These are phyloP conservation scores for Trichomonascaceae sp. DNA, from an alignment of 1,139 yeast genomes.

Conservation along the genomic window DNA sequence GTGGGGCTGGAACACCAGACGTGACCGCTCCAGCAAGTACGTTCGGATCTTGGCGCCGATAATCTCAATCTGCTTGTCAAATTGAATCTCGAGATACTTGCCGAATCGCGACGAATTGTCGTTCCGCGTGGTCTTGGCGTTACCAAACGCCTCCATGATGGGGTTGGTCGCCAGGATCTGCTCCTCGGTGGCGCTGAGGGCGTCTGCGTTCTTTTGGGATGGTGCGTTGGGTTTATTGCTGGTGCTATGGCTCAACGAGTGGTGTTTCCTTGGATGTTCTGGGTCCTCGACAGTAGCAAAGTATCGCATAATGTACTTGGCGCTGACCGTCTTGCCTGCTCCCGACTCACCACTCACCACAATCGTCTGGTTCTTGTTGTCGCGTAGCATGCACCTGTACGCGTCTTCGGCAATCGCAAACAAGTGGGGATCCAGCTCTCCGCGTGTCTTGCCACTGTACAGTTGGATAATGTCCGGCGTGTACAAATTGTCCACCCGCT, in stretches of 20 bases:
- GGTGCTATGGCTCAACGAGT: constrained; percentile 1
- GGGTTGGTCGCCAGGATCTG: constrained; percentile 96
- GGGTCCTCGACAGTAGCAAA: constrained; percentile 87
- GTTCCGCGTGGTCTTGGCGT: constrained; percentile 93
- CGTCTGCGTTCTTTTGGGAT: constrained; percentile 47
- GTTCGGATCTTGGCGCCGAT: constrained; percentile 93
- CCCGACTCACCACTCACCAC: constrained; percentile 98
- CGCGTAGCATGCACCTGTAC: constrained; percentile 86
- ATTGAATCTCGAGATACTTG: constrained; percentile 83
- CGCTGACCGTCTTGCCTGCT: constrained; percentile 96
- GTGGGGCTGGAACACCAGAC: constrained; percentile 85
- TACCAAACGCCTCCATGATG: constrained; percentile 97
- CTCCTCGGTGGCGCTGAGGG: constrained; percentile 85
- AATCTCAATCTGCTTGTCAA: constrained; percentile 59
- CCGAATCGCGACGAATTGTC: constrained; percentile 97
- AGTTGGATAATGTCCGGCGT: constrained; percentile 88
- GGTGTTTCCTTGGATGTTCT: constrained; percentile 25
- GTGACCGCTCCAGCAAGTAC: constrained; percentile 80
- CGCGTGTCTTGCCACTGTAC: constrained; percentile 83
- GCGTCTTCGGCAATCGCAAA: constrained; percentile 98
- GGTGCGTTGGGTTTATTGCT: constrained; percentile 10
- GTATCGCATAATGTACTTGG: constrained; percentile 94
- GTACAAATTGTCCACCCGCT: constrained; percentile 78
- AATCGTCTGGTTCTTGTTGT: constrained; percentile 78
- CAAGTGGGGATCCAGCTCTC: constrained; percentile 91